Conservation (phyloP, 371 early-diverging fungal species). For the Lichtheimia hyalospora region DNA sequence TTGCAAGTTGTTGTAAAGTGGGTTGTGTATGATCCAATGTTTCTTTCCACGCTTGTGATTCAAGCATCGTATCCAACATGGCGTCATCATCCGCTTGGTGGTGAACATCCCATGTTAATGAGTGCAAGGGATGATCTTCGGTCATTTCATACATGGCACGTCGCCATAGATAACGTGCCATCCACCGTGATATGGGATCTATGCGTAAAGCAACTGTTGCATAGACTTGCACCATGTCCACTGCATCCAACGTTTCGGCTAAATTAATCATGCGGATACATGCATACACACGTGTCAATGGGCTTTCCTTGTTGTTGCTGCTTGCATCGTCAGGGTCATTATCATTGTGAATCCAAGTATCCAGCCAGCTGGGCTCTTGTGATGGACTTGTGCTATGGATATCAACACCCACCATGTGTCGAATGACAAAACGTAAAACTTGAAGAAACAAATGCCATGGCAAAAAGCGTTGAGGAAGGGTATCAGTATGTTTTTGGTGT, state of each 20-base stretch:
- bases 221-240: conserved; percentile 24
- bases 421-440: not conserved
- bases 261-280: conserved; percentile 37
- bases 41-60: conserved; percentile 37
- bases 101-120: conserved; percentile 32
- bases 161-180: conserved; percentile 37
- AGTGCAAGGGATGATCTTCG: conserved; percentile 31
- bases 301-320: conserved; percentile 4
- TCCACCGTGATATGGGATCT: conserved; percentile 24
- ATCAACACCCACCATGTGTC: not conserved
- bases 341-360: not conserved
- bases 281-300: conserved; percentile 21
- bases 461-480: not conserved
- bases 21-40: conserved; percentile 31
- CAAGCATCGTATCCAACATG: conserved; percentile 26
- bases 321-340: not conserved
- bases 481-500: not conserved
- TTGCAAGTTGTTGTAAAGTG: conserved; percentile 30
- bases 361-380: conserved; percentile 1
- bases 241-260: conserved; percentile 24
- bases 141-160: conserved; percentile 36
- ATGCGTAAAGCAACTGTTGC: conserved; percentile 43
- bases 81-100: conserved; percentile 33
- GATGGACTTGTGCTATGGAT: not conserved
- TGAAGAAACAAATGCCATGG: not conserved